Base-by-base conservation (phyloP, 2,329 filamentous ascomycete species). In the Curvularia spicifera region DNA sequence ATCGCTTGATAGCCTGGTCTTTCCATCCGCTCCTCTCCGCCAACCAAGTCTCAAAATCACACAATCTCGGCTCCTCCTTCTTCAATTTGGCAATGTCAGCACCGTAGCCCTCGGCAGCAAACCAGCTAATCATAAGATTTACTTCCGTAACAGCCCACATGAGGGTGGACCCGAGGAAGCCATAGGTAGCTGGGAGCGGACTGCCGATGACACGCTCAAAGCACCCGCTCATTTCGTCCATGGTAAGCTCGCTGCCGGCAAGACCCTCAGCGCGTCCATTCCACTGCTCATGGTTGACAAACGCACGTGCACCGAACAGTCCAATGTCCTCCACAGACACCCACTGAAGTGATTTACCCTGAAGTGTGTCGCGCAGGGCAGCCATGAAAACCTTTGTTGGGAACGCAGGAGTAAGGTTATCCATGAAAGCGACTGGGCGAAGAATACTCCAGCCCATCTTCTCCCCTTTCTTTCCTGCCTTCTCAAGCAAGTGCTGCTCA, bases 351-450 rank as follows among this genome's bases (percentile, higher is more conserved):
- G 77, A 70, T 58, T 80, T 82, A 0, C 73, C 78, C 46, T 77
- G 70, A 15, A 83, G 55, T 0, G 72, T 73, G 35, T 77, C 73
- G 35, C 78, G 71, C 69, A 80, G 79, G 13, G 78, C 75, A 0
- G 82, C 78, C 0, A 79, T 68, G 66, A 85, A 84, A 2, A 81
- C 75, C 56, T 81, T 82, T 4, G 81, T 82, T 8, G 78, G 61
- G 62, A 84, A 81, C 10, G 77, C 78, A 0, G 80, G 77, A 2
- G 67, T 72, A 4, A 85, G 65, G 73, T 88, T 87, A 50, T 89
- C 86, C 78, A 87, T 85, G 75, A 89, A 89, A 1, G 83, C 84
- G 0, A 84, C 82, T 0, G 87, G 87, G 3, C 87, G 81, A 2
- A 89, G 76, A 39, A 89, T 83, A 0, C 85, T 88, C 82, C 84